A percentile compares a stretch with the other conserved stretches of the same genome.
These are phyloP conservation scores for Wallacemonas rigidus DNA, from an alignment of 208 protist genomes.

Conservation along the genomic window DNA sequence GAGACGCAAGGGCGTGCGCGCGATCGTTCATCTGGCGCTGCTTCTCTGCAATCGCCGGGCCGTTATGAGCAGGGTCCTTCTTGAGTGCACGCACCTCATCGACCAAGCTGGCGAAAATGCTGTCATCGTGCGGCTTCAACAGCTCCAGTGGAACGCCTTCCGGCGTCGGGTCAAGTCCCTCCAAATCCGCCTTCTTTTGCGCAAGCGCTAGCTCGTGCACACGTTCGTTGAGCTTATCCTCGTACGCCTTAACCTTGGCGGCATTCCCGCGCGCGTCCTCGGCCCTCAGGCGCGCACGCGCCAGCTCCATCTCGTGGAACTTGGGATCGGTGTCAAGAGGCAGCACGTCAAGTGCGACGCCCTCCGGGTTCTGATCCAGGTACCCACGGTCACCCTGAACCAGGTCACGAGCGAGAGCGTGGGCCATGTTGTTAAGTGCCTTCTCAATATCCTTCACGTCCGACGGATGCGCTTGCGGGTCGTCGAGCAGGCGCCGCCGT, in stretches of 20 bases:
- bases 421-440: constrained; percentile 42
- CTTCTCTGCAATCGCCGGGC: constrained; percentile 31
- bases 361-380: constrained; percentile 39
- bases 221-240: constrained; percentile 63
- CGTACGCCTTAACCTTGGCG: constrained; percentile 35
- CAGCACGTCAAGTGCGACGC: constrained; percentile 40
- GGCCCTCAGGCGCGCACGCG: constrained; percentile 46
- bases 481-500: constrained; percentile 20
- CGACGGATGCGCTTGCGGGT: constrained; percentile 23
- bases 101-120: constrained; percentile 30
- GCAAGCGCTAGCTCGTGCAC: constrained; percentile 57
- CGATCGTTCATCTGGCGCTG: constrained; percentile 42
- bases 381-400: constrained; percentile 48
- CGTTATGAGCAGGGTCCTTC: constrained; percentile 37
- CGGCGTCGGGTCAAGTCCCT: constrained; percentile 47
- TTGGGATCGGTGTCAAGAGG: constrained; percentile 44
- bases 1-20: constrained; percentile 23
- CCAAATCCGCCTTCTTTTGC: constrained; percentile 43
- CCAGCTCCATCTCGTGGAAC: constrained; percentile 51
- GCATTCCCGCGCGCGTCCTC: constrained; percentile 36
- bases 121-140: constrained; percentile 45
- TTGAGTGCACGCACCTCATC: constrained; percentile 34
- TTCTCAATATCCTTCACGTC: constrained; percentile 33
- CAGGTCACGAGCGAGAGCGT: constrained; percentile 34
- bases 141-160: constrained; percentile 48